Percentiles rank a stretch among this genome's conserved stretches.
These are phyloP conservation scores for Suhomyces coccinellae DNA, from an alignment of 1,139 yeast species.

Conservation along the genomic window DNA sequence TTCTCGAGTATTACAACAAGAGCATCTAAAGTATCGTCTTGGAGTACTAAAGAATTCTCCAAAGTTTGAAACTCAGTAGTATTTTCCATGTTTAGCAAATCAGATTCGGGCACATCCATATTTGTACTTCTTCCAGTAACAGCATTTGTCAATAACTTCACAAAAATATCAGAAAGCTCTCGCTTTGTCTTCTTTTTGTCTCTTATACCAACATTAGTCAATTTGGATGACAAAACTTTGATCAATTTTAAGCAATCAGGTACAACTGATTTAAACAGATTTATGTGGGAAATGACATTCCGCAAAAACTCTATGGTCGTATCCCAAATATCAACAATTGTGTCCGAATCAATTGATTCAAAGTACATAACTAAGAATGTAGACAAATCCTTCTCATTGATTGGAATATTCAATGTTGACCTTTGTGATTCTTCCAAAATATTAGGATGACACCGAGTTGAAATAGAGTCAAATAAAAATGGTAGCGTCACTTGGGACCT, in stretches of 20 bases:
- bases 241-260: conserved; percentile 54
- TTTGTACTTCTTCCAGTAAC: conserved; percentile 20
- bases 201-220: conserved; percentile 59
- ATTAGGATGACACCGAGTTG: conserved; percentile 36
- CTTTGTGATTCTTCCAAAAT: conserved; percentile 31
- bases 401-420: conserved; percentile 45
- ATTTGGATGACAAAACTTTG: conserved; percentile 53
- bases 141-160: conserved; percentile 48
- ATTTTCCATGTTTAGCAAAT: background rate
- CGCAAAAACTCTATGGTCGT: conserved; percentile 58
- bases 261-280: conserved; percentile 50
- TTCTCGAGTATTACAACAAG: conserved; percentile 40
- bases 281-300: conserved; percentile 52
- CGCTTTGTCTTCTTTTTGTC: conserved; percentile 59
- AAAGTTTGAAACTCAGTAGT: conserved; percentile 13
- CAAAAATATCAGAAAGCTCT: conserved; percentile 67
- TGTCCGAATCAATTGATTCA: conserved; percentile 67
- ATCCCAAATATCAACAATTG: conserved; percentile 73
- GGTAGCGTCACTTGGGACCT: conserved; percentile 78
- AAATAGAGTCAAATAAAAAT: conserved; percentile 56
- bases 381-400: conserved; percentile 45
- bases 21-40: conserved; percentile 41
- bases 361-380: conserved; percentile 60
- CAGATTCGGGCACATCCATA: conserved; percentile 8
- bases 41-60: conserved; percentile 11